Evolutionary conservation across 306 rosid species (phyloP).

Genomic region (Chamaecrista fasciculata): DNA sequence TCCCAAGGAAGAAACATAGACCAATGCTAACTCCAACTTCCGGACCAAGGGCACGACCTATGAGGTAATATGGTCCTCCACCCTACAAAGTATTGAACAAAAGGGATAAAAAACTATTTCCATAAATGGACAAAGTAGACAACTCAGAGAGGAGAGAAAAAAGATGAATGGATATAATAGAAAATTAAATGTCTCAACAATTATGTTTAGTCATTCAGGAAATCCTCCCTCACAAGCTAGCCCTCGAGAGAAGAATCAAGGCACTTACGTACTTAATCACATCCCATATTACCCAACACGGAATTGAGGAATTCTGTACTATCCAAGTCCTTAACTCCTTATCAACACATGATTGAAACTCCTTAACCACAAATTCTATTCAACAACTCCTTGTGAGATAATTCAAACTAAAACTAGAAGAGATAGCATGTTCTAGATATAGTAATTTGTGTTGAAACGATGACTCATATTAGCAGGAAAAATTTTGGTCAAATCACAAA

Average conservation of each 20-base stretch:
- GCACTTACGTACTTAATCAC: too few species aligned
- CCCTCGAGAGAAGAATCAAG: too few species aligned
- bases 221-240: too few species aligned
- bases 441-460: constrained; percentile 5
- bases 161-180: too few species aligned
- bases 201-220: too few species aligned
- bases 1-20: constrained; percentile 94
- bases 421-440: constrained; percentile 1
- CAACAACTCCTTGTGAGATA: neutral
- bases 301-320: too few species aligned
- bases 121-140: constrained; percentile 9
- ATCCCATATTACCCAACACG: too few species aligned
- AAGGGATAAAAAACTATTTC: constrained; percentile 7
- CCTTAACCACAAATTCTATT: constrained; percentile 14
- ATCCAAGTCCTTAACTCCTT: too few species aligned
- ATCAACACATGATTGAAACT: constrained; percentile 28
- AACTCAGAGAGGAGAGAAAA: neutral
- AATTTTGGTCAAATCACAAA: constrained; percentile 15
- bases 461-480: constrained; percentile 1
- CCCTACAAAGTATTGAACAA: constrained; percentile 58
- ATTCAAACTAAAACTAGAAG: constrained; percentile 6
- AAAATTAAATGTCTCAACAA: too few species aligned
- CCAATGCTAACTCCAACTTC: constrained; percentile 99
- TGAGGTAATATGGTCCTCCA: constrained; percentile 99
- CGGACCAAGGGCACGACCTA: constrained; percentile 99